phyloP scores from a whole-genome alignment of 2,329 filamentous ascomycete species.

The Hymenoscyphus albidus region DNA sequence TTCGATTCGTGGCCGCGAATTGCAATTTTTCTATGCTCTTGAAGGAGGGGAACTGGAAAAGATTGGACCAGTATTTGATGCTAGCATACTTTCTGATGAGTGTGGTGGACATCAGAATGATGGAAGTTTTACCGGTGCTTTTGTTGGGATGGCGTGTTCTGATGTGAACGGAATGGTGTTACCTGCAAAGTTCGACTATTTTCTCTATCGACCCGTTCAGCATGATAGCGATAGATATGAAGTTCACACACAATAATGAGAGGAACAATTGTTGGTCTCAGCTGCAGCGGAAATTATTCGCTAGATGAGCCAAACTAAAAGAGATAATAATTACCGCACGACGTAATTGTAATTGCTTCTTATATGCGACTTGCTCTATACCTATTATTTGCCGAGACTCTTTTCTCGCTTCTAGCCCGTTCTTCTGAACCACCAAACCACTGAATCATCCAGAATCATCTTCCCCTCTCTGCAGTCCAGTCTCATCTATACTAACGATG shows the following conservation, averaged over 20 bases:
- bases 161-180: constrained; percentile 50
- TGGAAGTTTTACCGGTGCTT: constrained; percentile 61
- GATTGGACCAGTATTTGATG: constrained; percentile 55
- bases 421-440: no score
- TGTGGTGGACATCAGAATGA: constrained; percentile 58
- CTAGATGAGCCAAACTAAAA: no score
- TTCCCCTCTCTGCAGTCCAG: no score
- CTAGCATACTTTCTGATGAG: constrained; percentile 58
- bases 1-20: constrained; percentile 45
- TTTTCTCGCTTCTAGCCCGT: no score
- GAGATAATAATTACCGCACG: no score
- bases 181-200: constrained; percentile 49
- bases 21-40: constrained; percentile 57
- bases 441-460: no score
- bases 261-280: no score
- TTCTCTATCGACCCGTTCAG: constrained; percentile 47
- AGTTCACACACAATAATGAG: background rate
- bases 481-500: no score
- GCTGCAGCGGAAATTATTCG: no score
- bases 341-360: no score
- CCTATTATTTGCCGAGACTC: no score
- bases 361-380: no score
- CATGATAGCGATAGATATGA: constrained; percentile 49
- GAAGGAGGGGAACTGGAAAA: constrained; percentile 43
- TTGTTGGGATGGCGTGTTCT: constrained; percentile 53